A percentile compares a stretch with the other conserved stretches of the same genome.
Evolutionary conservation across 208 protist genomes (phyloP).

Genomic region (Leishmania mexicana): DNA sequence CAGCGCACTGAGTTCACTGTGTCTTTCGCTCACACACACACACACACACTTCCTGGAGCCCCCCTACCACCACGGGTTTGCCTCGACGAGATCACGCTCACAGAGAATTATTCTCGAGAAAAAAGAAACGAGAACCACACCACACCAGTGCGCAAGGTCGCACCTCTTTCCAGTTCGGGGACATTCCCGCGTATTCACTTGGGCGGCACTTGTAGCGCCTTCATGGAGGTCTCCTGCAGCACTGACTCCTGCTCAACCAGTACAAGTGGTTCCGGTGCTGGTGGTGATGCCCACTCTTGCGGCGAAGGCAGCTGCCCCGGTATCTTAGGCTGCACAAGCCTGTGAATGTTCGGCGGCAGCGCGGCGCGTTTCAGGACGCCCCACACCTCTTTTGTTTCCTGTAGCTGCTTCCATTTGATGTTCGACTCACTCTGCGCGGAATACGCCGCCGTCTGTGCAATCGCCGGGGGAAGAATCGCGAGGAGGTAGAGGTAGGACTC

Average conservation of each 20-base stretch:
- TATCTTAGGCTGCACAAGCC: constrained; percentile 6
- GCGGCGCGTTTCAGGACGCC: constrained; percentile 41
- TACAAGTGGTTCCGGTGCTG: neutral
- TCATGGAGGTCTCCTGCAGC: neutral
- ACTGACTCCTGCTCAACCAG: neutral
- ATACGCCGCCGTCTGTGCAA: constrained; percentile 19
- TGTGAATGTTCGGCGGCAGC: constrained; percentile 30
- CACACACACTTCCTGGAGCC: neutral
- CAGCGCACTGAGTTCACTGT: too few relatives aligned
- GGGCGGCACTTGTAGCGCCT: neutral
- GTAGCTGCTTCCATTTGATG: constrained; percentile 47
- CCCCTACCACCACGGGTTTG: neutral
- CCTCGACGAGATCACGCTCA: neutral
- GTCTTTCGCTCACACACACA: neutral
- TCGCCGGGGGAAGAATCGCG: constrained; percentile 27
- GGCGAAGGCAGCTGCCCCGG: neutral
- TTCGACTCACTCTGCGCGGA: constrained; percentile 25
- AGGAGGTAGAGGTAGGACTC: constrained; percentile 47
- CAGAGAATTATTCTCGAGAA: neutral
- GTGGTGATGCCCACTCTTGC: constrained; percentile 2
- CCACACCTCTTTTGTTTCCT: constrained; percentile 47
- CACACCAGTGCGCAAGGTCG: neutral
- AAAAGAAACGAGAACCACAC: neutral
- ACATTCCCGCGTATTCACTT: neutral
- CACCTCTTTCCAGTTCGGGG: neutral